Evolutionary conservation across 768 basidiomycete species (phyloP).

Genomic region (Amanita rimosa): DNA sequence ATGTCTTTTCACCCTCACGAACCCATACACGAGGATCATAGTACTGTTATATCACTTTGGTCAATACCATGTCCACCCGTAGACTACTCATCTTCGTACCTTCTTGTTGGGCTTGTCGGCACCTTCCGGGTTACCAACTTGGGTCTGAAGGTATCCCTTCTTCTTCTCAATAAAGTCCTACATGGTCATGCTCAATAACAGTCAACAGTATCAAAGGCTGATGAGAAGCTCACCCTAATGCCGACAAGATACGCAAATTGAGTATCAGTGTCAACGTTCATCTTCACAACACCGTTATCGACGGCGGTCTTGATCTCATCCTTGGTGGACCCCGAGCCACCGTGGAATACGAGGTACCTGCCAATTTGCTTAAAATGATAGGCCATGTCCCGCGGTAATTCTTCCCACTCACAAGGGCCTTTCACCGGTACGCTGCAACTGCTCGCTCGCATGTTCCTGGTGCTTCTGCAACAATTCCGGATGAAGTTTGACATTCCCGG

Average conservation of each 20-base stretch:
- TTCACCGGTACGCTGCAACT: slow-evolving; percentile 49
- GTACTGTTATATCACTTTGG: slow-evolving; percentile 30
- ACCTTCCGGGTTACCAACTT: slow-evolving; percentile 97
- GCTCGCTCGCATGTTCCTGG: slow-evolving; percentile 61
- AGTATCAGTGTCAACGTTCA: slow-evolving; percentile 97
- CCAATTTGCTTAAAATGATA: slow-evolving; percentile 3
- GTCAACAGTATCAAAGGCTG: not conserved
- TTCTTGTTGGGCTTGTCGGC: slow-evolving; percentile 99
- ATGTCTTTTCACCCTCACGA: slow-evolving; percentile 95
- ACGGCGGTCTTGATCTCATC: slow-evolving; percentile 94
- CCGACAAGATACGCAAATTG: slow-evolving; percentile 87
- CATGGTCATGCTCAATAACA: not conserved
- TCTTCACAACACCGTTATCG: slow-evolving; percentile 89
- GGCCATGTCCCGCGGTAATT: not conserved
- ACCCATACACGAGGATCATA: slow-evolving; percentile 99
- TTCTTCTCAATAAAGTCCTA: slow-evolving; percentile 82
- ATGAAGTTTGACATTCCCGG: slow-evolving; percentile 90
- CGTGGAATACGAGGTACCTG: slow-evolving; percentile 99
- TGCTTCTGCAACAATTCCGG: slow-evolving; percentile 90
- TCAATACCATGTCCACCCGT: not conserved
- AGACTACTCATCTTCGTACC: slow-evolving; percentile 26
- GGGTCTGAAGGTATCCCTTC: slow-evolving; percentile 78
- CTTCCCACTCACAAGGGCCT: slow-evolving; percentile 69
- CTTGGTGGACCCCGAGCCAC: slow-evolving; percentile 95
- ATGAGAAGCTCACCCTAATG: slow-evolving; percentile 57